Base-by-base conservation (phyloP, 768 basidiomycete genomes). In the Floccularia luteovirens region DNA sequence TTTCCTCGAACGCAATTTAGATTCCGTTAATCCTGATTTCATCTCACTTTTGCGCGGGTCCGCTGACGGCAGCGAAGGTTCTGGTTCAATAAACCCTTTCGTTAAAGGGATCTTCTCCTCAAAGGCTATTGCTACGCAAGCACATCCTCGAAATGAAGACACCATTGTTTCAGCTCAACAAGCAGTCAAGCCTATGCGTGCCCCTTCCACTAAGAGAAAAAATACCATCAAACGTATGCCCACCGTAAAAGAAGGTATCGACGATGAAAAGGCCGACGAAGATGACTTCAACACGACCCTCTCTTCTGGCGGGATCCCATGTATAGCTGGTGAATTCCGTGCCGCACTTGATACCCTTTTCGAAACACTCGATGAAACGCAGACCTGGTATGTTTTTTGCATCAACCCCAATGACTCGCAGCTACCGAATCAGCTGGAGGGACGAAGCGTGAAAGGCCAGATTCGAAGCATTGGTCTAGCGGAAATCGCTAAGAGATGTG, bases 91-190 rank as follows among this genome's bases (percentile, higher is more conserved):
- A 54, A 94, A 94, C 45, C 84, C 90, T 0, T 98, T 97, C 64
- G 76, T 97, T 35, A 88, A 90, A 45, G 85, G 84, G 5, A 64
- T 99, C 4, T 98, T 98, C 62, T 83, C 82, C 0, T 77, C 70
- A 27, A 90, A 90, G 54, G 83, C 85, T 2, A 91, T 99, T 45
- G 89, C 91, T 0, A 94, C 90, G 0, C 83, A 91, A 53, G 88
- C 82, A 0, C 92, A 97, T 54, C 92, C 94, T 0, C 69, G 83
- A 46, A 84, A 93, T 51, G 91, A 97, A 52, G 92, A 94, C 37
- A 96, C 93, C 0, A 93, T 97, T 45, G 93, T 97, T 12, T 77
- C 91, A 4, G 92, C 91, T 0, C 90, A 92, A 55, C 92, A 96
- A 57, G 80, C 82, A 24, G 82, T 91, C 47, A 91, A 93, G 60